Percentiles rank a stretch among this genome's conserved stretches.
Evolutionary conservation across 164 flowering plant genomes (phyloP).

Genomic region (Dillenia turbinata): DNA sequence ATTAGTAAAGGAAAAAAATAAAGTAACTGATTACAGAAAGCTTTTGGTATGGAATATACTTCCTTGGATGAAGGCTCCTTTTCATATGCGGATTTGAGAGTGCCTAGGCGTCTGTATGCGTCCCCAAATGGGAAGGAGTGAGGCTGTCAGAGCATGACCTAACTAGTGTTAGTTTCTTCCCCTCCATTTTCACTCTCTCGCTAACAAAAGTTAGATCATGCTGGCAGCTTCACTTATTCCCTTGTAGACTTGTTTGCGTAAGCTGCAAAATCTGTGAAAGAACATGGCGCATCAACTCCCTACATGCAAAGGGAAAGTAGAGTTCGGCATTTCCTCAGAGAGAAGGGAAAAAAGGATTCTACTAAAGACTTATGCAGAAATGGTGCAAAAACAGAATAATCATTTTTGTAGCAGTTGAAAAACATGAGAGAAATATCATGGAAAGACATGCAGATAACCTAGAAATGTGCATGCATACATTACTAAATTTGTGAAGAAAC

Average conservation of each 20-base stretch:
- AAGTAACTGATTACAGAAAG: background rate
- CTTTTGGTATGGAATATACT: slow-evolving; percentile 19
- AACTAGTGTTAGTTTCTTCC: slow-evolving; percentile 28
- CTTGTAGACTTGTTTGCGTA: slow-evolving; percentile 13
- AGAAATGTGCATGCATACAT: no score
- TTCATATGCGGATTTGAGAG: background rate
- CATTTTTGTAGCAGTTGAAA: no score
- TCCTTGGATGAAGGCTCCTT: slow-evolving; percentile 3
- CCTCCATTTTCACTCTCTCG: background rate
- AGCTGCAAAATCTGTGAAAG: no score
- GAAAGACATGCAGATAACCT: no score
- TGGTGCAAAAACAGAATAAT: no score
- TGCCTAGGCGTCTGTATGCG: slow-evolving; percentile 9
- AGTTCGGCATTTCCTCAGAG: no score
- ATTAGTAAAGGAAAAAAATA: background rate
- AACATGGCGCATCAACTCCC: no score
- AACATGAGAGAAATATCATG: no score
- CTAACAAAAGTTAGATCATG: slow-evolving; percentile 75
- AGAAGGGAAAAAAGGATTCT: no score
- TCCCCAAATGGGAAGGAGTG: slow-evolving; percentile 68
- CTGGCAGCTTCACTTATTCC: slow-evolving; percentile 98
- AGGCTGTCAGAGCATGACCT: slow-evolving; percentile 94
- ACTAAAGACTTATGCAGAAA: no score
- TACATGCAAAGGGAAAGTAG: no score
- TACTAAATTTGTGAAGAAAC: no score